phyloP scores from a whole-genome alignment of 2,329 filamentous ascomycete species.

The Knoxdaviesia proteae region DNA sequence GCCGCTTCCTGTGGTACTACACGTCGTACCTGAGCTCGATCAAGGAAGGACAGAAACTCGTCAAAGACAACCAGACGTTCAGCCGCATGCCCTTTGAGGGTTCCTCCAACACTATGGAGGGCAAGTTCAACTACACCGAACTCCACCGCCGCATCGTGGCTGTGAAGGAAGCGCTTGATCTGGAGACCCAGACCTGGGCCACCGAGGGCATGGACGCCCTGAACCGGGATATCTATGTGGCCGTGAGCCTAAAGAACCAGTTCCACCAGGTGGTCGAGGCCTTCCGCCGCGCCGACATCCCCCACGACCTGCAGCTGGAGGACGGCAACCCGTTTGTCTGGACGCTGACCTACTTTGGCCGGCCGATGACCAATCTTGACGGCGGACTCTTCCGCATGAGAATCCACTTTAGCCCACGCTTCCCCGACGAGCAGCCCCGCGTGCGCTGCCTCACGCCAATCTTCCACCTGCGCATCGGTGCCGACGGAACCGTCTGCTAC shows the following conservation, averaged over 20 bases:
- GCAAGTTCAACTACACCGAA: slow-evolving; percentile 60
- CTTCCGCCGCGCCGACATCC: slow-evolving; percentile 49
- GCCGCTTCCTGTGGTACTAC: slow-evolving; percentile 89
- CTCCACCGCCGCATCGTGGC: slow-evolving; percentile 46
- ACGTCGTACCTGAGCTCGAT: slow-evolving; percentile 64
- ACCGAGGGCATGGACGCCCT: slow-evolving; percentile 42
- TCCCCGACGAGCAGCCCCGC: slow-evolving; percentile 74
- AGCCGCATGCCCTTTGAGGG: slow-evolving; percentile 77
- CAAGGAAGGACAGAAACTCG: slow-evolving; percentile 39
- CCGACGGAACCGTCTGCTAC: slow-evolving; percentile 69
- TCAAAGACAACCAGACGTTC: slow-evolving; percentile 44
- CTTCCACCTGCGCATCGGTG: slow-evolving; percentile 73
- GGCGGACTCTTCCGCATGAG: slow-evolving; percentile 73
- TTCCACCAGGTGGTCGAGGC: slow-evolving; percentile 62
- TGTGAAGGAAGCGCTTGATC: slow-evolving; percentile 50
- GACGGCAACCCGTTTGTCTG: slow-evolving; percentile 78
- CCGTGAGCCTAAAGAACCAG: slow-evolving; percentile 65
- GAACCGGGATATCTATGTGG: slow-evolving; percentile 49
- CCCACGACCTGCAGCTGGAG: slow-evolving; percentile 56
- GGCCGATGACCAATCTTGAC: slow-evolving; percentile 82
- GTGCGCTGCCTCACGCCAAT: slow-evolving; percentile 61
- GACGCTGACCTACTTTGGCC: slow-evolving; percentile 73
- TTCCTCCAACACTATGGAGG: slow-evolving; percentile 59
- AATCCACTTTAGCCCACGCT: slow-evolving; percentile 61
- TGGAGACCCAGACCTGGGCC: slow-evolving; percentile 54